phyloP scores from a whole-genome alignment of 371 early-diverging fungal species.

The Phascolomyces articulosus region DNA sequence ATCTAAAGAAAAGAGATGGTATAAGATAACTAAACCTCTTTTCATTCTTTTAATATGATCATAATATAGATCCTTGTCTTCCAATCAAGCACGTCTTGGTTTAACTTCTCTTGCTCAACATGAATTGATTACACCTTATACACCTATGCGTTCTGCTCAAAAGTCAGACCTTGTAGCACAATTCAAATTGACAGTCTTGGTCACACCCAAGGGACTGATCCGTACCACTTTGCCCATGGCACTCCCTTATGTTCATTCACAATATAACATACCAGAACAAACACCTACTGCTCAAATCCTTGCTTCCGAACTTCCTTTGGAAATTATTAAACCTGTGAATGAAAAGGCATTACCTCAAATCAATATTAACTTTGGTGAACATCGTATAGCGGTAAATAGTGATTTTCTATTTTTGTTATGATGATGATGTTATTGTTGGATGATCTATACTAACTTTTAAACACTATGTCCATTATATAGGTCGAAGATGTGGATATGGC shows the following conservation, averaged over 20 bases:
- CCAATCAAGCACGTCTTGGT: conserved; percentile 86
- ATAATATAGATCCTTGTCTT: conserved; percentile 59
- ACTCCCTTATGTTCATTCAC: conserved; percentile 77
- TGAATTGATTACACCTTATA: conserved; percentile 75
- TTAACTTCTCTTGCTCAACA: conserved; percentile 80
- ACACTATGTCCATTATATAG: neutral
- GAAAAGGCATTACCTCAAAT: conserved; percentile 12
- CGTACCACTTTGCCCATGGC: conserved; percentile 65
- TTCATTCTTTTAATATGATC: neutral
- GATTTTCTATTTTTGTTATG: neutral
- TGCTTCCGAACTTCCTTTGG: neutral
- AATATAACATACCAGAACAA: conserved; percentile 57
- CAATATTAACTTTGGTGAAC: conserved; percentile 41
- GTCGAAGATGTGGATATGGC: conserved; percentile 43
- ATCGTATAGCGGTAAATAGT: conserved; percentile 33
- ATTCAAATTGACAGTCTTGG: conserved; percentile 85
- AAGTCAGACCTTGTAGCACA: conserved; percentile 76
- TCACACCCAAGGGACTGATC: conserved; percentile 74
- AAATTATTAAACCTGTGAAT: conserved; percentile 9
- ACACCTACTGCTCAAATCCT: conserved; percentile 47
- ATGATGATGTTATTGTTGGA: neutral
- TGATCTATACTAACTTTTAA: neutral
- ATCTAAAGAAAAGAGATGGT: neutral
- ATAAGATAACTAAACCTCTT: too few relatives aligned
- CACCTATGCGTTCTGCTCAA: conserved; percentile 70